These are phyloP conservation scores for Mycena kentingensis DNA, from an alignment of 768 basidiomycete species.

Conservation along the genomic window DNA sequence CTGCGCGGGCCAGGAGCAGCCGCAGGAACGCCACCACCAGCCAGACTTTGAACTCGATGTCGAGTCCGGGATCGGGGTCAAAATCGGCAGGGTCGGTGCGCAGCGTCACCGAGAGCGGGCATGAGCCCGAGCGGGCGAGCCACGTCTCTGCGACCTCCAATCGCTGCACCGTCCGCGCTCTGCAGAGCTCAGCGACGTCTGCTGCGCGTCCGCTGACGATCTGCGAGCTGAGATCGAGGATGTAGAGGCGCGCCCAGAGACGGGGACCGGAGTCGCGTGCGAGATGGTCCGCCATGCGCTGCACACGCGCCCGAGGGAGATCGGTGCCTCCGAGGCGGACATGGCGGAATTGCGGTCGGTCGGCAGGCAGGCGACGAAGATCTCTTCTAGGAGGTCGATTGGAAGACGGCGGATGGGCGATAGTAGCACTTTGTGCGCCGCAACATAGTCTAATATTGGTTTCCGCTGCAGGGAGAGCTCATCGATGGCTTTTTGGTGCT, in stretches of 20 bases:
- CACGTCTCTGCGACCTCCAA: neutral
- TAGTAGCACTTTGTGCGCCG: neutral
- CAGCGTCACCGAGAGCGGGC: constrained; percentile 4
- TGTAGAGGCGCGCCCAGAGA: constrained; percentile 3
- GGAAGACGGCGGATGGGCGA: neutral
- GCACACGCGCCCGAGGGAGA: constrained; percentile 17
- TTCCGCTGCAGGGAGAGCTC: neutral
- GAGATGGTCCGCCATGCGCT: constrained; percentile 14
- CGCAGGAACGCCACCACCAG: no score
- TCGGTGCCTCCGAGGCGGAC: constrained; percentile 8
- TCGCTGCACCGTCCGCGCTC: neutral
- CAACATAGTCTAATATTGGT: neutral
- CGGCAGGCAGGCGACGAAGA: constrained; percentile 14
- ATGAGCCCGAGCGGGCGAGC: constrained; percentile 6
- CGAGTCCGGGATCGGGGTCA: no score
- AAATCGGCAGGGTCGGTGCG: no score
- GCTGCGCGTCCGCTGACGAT: neutral
- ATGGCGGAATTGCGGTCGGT: constrained; percentile 13
- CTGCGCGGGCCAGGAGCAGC: no score
- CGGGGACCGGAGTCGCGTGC: constrained; percentile 8
- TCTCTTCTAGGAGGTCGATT: constrained; percentile 6
- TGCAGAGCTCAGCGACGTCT: neutral
- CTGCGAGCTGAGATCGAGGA: neutral
- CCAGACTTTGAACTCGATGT: no score
- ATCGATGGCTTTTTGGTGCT: neutral